phyloP scores from a whole-genome alignment of 2,329 filamentous ascomycete genomes.

The Fusarium sp. region DNA sequence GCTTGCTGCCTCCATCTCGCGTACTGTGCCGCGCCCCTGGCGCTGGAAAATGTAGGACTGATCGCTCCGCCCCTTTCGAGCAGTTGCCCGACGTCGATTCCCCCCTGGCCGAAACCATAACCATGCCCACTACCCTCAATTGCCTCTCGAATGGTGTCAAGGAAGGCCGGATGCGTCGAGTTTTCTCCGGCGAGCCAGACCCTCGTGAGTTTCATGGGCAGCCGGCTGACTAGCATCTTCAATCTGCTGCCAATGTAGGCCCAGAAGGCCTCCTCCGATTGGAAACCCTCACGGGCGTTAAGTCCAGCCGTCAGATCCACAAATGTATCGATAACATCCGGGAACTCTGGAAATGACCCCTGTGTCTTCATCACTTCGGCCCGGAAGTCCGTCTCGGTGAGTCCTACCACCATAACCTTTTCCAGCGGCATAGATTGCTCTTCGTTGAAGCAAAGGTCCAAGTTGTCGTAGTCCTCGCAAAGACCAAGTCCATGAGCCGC shows the following conservation, averaged over 20 bases:
- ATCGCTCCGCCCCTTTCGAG: not conserved
- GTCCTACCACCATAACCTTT: no score
- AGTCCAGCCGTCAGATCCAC: not conserved
- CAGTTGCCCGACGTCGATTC: no score
- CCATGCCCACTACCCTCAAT: not conserved
- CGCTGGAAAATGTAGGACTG: not conserved
- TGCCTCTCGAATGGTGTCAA: not conserved
- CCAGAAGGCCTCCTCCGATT: not conserved
- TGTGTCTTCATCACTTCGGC: no score
- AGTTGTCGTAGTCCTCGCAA: no score
- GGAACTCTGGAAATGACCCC: not conserved
- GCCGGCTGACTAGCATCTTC: not conserved
- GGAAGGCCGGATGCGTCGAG: conserved; percentile 10
- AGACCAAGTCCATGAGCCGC: not conserved
- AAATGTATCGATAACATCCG: not conserved
- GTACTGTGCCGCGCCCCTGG: not conserved
- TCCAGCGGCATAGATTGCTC: no score
- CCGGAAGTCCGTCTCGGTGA: no score
- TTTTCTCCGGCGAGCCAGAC: conserved; percentile 15
- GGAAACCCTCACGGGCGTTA: not conserved
- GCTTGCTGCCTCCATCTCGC: not conserved
- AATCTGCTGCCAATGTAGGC: not conserved
- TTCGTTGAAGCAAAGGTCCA: no score
- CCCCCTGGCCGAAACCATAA: no score
- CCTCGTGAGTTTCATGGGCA: not conserved